Conservation (phyloP, 129 eudicot genomes). For the Chrysanthemum lavandulifolium region DNA sequence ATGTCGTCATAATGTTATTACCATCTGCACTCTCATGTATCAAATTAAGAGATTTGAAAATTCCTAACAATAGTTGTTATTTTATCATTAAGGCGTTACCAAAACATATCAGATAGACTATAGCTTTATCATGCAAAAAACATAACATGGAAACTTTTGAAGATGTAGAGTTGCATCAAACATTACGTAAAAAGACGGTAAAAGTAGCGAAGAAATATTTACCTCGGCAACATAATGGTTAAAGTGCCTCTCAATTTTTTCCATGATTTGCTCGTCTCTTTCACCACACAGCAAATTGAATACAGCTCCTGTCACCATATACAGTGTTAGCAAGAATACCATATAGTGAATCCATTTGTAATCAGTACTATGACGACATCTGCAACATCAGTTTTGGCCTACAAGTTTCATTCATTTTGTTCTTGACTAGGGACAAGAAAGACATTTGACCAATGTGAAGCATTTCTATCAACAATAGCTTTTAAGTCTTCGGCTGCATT, state of each 20-base stretch:
- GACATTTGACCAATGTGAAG: too few species aligned
- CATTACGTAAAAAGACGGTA: too few species aligned
- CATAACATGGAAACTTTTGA: background rate
- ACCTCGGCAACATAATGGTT: conserved; percentile 58
- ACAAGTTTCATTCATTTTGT: conserved; percentile 9
- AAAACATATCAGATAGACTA: background rate
- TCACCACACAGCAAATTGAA: conserved; percentile 66
- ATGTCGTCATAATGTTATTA: background rate
- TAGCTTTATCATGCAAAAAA: too few species aligned
- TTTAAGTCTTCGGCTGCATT: too few species aligned
- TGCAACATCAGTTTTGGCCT: background rate
- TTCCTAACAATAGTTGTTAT: background rate
- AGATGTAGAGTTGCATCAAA: background rate
- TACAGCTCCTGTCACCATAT: conserved; percentile 61
- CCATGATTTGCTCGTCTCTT: conserved; percentile 58
- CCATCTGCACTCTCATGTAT: background rate
- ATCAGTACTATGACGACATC: background rate
- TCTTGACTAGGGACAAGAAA: background rate
- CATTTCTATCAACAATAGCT: too few species aligned
- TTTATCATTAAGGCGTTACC: background rate
- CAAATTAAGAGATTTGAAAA: background rate
- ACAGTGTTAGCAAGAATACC: conserved; percentile 12
- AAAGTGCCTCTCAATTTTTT: conserved; percentile 70
- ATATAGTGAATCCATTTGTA: background rate
- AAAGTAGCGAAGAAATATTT: conserved; percentile 10